Conservation (phyloP, 768 basidiomycete genomes). For the Hygrophorus russula region DNA sequence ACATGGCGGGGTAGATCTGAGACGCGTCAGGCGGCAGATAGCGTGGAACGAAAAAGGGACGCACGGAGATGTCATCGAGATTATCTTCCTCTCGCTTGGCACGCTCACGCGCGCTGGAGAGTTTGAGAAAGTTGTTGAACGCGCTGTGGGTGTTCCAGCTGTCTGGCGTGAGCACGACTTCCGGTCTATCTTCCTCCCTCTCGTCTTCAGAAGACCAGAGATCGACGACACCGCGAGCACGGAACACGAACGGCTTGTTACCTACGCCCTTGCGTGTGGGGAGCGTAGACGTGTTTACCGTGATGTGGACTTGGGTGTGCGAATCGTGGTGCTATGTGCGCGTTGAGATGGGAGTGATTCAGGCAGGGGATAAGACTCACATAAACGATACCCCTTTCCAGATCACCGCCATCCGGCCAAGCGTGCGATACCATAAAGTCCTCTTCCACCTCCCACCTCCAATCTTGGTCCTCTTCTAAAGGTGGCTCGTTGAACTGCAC, state of each 20-base stretch:
- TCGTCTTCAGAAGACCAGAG: conserved; percentile 11
- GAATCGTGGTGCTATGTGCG: conserved; percentile 46
- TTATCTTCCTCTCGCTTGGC: too few species aligned
- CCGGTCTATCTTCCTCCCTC: not conserved
- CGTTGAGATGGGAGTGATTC: not conserved
- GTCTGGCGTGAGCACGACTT: not conserved
- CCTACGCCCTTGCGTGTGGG: conserved; percentile 44
- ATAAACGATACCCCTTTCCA: conserved; percentile 44
- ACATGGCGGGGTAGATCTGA: too few species aligned
- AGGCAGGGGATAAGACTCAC: conserved; percentile 26
- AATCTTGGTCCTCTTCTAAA: conserved; percentile 22
- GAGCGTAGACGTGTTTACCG: conserved; percentile 37
- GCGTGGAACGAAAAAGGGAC: too few species aligned
- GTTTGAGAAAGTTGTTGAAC: not conserved
- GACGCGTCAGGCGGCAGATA: too few species aligned
- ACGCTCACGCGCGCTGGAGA: too few species aligned
- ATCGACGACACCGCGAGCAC: conserved; percentile 33
- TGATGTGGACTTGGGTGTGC: conserved; percentile 48
- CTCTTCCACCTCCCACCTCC: conserved; percentile 64
- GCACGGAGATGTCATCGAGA: too few species aligned
- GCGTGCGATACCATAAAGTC: conserved; percentile 48
- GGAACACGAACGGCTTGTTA: conserved; percentile 53
- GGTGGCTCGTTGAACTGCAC: conserved; percentile 27
- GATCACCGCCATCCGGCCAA: conserved; percentile 40
- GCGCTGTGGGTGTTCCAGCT: not conserved